Evolutionary conservation across 305 asterid species (phyloP).

Genomic region (Fraxinus sp.): DNA sequence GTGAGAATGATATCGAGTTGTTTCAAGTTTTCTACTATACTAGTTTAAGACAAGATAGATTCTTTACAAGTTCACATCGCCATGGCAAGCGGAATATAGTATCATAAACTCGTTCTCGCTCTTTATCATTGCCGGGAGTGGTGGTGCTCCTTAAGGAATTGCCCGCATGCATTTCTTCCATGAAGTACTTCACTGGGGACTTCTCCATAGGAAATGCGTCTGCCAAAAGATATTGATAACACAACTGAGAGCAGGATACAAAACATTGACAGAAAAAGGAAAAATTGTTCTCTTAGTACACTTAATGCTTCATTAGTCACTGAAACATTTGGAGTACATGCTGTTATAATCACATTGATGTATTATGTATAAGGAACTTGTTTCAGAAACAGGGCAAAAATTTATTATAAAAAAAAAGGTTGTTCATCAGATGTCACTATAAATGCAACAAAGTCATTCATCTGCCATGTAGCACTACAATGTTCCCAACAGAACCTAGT

Average conservation of each 20-base stretch:
- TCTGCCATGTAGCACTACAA: not conserved
- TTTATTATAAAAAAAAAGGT: not conserved
- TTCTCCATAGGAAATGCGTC: constrained; percentile 61
- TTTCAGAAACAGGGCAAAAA: not conserved
- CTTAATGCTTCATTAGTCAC: constrained; percentile 11
- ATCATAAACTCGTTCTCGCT: constrained; percentile 93
- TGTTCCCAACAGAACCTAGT: not conserved
- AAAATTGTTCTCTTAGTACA: not conserved
- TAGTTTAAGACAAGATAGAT: constrained; percentile 16
- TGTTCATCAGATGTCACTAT: not conserved
- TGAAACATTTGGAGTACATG: constrained; percentile 2
- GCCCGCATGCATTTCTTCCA: constrained; percentile 90
- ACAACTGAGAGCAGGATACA: constrained; percentile 27
- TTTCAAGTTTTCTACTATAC: not conserved
- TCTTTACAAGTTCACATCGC: constrained; percentile 96
- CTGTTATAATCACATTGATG: constrained; percentile 3
- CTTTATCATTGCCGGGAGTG: constrained; percentile 73
- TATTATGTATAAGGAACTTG: not conserved
- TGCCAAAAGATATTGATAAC: constrained; percentile 33
- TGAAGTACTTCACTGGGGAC: constrained; percentile 78
- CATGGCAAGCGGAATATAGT: constrained; percentile 95
- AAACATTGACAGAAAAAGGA: constrained; percentile 2
- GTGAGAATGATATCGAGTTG: not conserved
- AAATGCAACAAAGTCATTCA: not conserved
- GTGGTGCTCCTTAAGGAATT: constrained; percentile 86